Evolutionary conservation across 2,329 filamentous ascomycete genomes (phyloP).

Genomic region (Bimuria novae-zelandiae): DNA sequence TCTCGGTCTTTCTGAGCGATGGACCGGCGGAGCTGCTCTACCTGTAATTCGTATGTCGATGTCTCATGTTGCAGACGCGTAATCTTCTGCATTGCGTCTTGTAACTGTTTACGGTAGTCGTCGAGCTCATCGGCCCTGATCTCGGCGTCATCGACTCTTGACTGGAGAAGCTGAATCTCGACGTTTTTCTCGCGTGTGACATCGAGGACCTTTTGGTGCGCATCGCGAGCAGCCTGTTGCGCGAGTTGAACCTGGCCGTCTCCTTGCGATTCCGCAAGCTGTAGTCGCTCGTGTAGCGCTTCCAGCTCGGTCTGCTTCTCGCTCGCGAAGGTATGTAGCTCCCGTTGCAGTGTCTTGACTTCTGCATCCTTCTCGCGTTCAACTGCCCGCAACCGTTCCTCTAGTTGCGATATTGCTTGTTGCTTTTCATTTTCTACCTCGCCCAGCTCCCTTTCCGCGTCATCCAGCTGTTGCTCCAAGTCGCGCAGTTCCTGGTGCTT

Average conservation of each 20-base stretch:
- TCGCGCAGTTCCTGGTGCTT: conserved; percentile 57
- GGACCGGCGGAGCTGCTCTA: conserved; percentile 37
- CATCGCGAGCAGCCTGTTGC: conserved; percentile 47
- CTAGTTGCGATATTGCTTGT: conserved; percentile 32
- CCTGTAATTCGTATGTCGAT: conserved; percentile 36
- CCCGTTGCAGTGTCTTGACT: conserved; percentile 42
- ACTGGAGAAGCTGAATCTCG: conserved; percentile 44
- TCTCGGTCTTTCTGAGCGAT: conserved; percentile 38
- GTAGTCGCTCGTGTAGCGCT: conserved; percentile 46
- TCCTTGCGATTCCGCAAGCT: conserved; percentile 47
- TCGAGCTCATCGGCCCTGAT: conserved; percentile 21
- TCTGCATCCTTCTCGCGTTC: conserved; percentile 46
- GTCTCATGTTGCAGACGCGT: conserved; percentile 36
- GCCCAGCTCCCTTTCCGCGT: conserved; percentile 36
- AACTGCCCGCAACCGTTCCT: conserved; percentile 37
- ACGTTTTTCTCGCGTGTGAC: conserved; percentile 44
- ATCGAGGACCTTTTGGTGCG: conserved; percentile 44
- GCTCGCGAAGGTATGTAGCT: conserved; percentile 33
- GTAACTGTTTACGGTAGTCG: conserved; percentile 40
- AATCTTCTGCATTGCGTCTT: conserved; percentile 41
- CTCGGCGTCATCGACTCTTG: conserved; percentile 35
- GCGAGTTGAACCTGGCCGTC: conserved; percentile 48
- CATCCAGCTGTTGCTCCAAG: conserved; percentile 47
- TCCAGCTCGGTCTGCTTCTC: conserved; percentile 49
- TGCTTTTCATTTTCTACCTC: conserved; percentile 34